Evolutionary conservation across 2,329 filamentous ascomycete species (phyloP).

Genomic region (Penicillium frequentans): DNA sequence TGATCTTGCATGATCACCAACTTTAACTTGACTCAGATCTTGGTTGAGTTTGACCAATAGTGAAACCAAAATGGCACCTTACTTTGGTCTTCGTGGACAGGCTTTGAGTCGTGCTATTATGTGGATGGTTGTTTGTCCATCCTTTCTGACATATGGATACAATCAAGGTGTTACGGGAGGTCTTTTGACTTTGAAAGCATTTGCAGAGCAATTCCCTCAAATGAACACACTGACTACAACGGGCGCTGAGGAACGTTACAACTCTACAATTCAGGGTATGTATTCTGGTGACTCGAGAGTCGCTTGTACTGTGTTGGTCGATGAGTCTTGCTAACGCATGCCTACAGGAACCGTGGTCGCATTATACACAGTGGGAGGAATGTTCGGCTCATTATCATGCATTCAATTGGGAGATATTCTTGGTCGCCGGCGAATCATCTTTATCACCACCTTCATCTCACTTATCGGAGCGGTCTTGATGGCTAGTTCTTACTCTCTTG

Average conservation of each 20-base stretch:
- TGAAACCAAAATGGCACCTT: conserved; percentile 1
- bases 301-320: too few relatives aligned
- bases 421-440: conserved; percentile 48
- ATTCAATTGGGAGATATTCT: conserved; percentile 47
- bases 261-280: conserved; percentile 44
- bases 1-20: neutral
- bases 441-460: conserved; percentile 42
- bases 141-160: conserved; percentile 55
- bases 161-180: conserved; percentile 53
- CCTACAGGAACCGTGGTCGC: conserved; percentile 43
- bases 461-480: conserved; percentile 48
- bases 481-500: conserved; percentile 44
- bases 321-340: neutral
- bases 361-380: conserved; percentile 48
- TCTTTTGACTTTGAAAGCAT: conserved; percentile 35
- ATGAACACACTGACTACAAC: conserved; percentile 49
- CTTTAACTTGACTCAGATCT: neutral
- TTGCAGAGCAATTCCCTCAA: conserved; percentile 44
- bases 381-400: conserved; percentile 49
- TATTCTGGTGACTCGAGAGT: neutral
- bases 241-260: conserved; percentile 43
- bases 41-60: neutral
- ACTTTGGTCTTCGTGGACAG: conserved; percentile 22
- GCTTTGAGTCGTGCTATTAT: conserved; percentile 21
- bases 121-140: conserved; percentile 26